phyloP scores from a whole-genome alignment of 1,139 yeast genomes.

The Hyphopichia fennica region DNA sequence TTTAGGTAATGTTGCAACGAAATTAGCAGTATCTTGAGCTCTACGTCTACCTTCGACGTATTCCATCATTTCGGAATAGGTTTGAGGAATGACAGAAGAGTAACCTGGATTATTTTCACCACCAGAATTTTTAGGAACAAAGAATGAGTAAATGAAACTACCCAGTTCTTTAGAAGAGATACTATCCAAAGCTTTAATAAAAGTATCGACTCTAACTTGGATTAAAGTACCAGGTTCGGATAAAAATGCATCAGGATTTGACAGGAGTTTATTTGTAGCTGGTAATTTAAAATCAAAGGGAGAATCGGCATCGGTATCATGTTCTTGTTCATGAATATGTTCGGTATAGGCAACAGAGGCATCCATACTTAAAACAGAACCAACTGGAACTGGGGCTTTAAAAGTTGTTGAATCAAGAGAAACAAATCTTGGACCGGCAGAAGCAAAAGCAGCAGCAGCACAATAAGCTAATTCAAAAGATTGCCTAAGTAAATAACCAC shows the following conservation, averaged over 20 bases:
- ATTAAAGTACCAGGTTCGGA: conserved; percentile 82
- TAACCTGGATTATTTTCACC: conserved; percentile 44
- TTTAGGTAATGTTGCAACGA: conserved; percentile 47
- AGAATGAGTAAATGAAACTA: conserved; percentile 83
- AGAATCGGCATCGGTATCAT: conserved; percentile 32
- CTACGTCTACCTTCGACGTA: conserved; percentile 88
- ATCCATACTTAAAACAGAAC: conserved; percentile 77
- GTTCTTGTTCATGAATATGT: conserved; percentile 51
- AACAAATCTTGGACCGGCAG: conserved; percentile 82
- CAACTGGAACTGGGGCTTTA: conserved; percentile 93
- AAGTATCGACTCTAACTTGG: conserved; percentile 86
- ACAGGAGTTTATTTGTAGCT: conserved; percentile 54
- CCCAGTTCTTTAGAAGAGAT: conserved; percentile 71
- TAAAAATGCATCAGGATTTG: conserved; percentile 58
- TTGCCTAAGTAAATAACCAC: conserved; percentile 89
- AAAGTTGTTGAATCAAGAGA: conserved; percentile 89
- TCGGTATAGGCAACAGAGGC: conserved; percentile 86
- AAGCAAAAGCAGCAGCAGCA: conserved; percentile 84
- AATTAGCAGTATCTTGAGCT: conserved; percentile 78
- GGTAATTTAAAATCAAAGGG: conserved; percentile 54
- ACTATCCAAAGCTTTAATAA: conserved; percentile 66
- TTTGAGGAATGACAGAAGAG: conserved; percentile 77
- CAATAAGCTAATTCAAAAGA: conserved; percentile 92
- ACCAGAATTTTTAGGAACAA: conserved; percentile 56
- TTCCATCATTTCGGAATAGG: conserved; percentile 90